Evolutionary conservation across 768 basidiomycete species (phyloP).

Genomic region (Amylocystis lapponica): DNA sequence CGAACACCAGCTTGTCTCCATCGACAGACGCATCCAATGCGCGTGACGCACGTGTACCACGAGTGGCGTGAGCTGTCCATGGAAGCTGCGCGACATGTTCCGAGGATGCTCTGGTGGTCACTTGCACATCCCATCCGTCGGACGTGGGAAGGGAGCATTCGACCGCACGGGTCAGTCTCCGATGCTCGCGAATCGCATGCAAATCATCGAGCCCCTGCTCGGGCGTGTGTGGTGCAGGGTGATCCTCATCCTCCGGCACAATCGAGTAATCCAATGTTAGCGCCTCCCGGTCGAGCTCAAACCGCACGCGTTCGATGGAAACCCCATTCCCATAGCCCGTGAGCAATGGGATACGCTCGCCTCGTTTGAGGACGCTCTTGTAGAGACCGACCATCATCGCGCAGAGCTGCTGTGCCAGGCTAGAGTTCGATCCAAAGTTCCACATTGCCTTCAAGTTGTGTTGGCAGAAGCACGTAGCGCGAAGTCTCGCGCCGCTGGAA

Average conservation of each 20-base stretch:
- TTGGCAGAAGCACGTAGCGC: conserved; percentile 92
- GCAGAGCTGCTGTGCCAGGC: conserved; percentile 75
- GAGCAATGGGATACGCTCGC: conserved; percentile 68
- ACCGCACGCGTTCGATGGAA: conserved; percentile 70
- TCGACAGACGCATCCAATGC: conserved; percentile 32
- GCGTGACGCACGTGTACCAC: conserved; percentile 33
- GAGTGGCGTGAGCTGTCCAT: conserved; percentile 62
- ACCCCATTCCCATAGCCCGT: conserved; percentile 78
- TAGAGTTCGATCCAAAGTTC: conserved; percentile 65
- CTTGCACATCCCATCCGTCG: conserved; percentile 84
- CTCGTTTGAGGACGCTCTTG: conserved; percentile 75
- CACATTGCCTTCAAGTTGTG: conserved; percentile 87
- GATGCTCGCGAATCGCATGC: conserved; percentile 56
- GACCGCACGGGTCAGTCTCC: conserved; percentile 66
- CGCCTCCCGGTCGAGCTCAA: conserved; percentile 78
- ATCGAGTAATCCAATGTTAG: conserved; percentile 81
- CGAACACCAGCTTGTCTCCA: conserved; percentile 49
- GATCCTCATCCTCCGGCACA: conserved; percentile 66
- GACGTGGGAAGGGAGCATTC: conserved; percentile 74
- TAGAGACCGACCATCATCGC: conserved; percentile 78
- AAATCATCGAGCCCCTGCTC: conserved; percentile 58
- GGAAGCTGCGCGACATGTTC: conserved; percentile 67
- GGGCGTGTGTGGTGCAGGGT: conserved; percentile 18
- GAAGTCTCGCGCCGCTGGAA: conserved; percentile 40
- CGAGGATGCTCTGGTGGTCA: conserved; percentile 69